A percentile compares a stretch with the other conserved stretches of the same genome.
Evolutionary conservation across 1,284 basidiomycete genomes (phyloP).

Genomic region (Marasmius oreades): DNA sequence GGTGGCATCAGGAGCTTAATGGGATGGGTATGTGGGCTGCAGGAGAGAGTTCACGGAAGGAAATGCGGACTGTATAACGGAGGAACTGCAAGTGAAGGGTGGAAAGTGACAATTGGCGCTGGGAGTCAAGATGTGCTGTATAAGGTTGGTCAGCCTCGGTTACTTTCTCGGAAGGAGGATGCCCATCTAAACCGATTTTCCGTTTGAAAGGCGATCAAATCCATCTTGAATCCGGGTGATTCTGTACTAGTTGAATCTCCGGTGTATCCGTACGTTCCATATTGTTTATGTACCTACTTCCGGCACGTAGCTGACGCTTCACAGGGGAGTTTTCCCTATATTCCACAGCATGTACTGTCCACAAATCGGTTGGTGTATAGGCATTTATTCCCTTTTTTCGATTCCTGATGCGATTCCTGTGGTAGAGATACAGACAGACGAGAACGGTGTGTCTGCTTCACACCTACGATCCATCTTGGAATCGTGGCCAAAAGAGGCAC

Average conservation of each 20-base stretch:
- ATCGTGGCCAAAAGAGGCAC: conserved; percentile 55
- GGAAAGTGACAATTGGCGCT: conserved; percentile 75
- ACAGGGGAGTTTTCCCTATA: conserved; percentile 28
- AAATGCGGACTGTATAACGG: conserved; percentile 25
- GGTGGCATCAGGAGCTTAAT: conserved; percentile 63
- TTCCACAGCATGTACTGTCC: neutral
- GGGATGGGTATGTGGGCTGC: conserved; percentile 66
- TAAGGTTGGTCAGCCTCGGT: conserved; percentile 50
- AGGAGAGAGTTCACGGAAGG: conserved; percentile 62
- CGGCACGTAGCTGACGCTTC: too few relatives aligned
- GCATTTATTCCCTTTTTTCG: neutral
- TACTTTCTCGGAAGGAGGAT: neutral
- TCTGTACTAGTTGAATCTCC: conserved; percentile 83
- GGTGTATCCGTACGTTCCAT: conserved; percentile 68
- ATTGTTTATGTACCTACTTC: conserved; percentile 11
- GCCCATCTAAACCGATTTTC: neutral
- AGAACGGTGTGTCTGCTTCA: neutral
- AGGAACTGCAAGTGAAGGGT: conserved; percentile 29
- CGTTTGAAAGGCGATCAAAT: conserved; percentile 24
- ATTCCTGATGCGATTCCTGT: neutral
- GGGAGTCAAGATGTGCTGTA: conserved; percentile 89
- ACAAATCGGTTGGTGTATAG: conserved; percentile 51
- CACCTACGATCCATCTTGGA: conserved; percentile 36
- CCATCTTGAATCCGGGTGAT: conserved; percentile 79
- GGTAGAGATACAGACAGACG: neutral